These are phyloP conservation scores for Neonothopanus nambi DNA, from an alignment of 1,284 basidiomycete genomes.

Conservation along the genomic window DNA sequence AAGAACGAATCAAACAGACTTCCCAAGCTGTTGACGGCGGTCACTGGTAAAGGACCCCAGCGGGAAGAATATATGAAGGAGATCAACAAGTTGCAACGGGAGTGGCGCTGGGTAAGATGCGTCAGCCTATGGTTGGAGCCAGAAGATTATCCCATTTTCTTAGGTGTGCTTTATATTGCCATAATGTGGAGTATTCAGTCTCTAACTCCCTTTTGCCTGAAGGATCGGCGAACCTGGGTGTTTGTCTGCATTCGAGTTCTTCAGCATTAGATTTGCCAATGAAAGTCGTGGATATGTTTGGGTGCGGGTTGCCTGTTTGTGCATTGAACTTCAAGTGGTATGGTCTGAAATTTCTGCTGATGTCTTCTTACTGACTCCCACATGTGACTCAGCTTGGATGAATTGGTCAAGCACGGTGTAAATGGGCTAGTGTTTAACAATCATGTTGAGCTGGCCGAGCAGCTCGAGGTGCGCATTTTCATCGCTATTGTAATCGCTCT, in stretches of 20 bases:
- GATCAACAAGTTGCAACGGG: conserved; percentile 54
- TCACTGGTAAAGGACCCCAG: conserved; percentile 93
- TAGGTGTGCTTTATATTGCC: conserved; percentile 51
- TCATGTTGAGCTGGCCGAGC: conserved; percentile 68
- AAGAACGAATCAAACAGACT: conserved; percentile 38
- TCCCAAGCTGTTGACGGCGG: conserved; percentile 79
- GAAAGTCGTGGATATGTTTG: conserved; percentile 99
- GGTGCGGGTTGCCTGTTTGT: conserved; percentile 91
- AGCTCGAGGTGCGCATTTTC: conserved; percentile 62
- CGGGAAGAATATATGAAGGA: conserved; percentile 72
- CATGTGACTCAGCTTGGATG: conserved; percentile 62
- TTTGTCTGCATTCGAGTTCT: conserved; percentile 89
- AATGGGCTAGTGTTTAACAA: conserved; percentile 84
- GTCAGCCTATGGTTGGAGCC: conserved; percentile 87
- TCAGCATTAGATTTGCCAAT: conserved; percentile 94
- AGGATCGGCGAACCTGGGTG: conserved; percentile 92
- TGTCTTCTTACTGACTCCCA: neutral
- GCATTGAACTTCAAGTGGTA: conserved; percentile 88
- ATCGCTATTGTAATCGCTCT: neutral
- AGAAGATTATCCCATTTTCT: conserved; percentile 82
- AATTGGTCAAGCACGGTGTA: conserved; percentile 81
- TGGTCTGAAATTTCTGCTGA: conserved; percentile 23
- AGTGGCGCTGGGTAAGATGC: conserved; percentile 84
- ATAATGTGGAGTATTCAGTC: neutral
- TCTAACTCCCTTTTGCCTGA: conserved; percentile 1